Base-by-base conservation (phyloP, 805 yeast species). In the Candida andamanensis region DNA sequence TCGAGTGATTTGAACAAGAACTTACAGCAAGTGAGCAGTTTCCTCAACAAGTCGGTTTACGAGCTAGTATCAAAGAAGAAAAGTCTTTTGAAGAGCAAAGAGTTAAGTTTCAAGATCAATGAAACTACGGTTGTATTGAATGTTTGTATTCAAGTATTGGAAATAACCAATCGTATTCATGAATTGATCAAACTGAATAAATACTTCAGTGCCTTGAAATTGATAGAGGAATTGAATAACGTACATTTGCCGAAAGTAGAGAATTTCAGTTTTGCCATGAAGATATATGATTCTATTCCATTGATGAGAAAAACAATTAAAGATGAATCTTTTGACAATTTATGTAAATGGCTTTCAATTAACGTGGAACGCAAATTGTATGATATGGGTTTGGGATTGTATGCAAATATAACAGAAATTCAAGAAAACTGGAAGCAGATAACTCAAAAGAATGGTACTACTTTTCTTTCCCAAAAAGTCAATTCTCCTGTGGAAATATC, bases 401-500 rank as follows among this genome's bases (percentile, higher is more conserved):
- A 67, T 45, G 72, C 70, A 2, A 69, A 76, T 33, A 70, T 81
- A 30, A 69, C 63, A 6, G 52, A 57, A 1, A 72, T 87, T 49
- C 74, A 81, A 30, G 63, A 68, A 11, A 63, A 67, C 24, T 85
- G 94, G 90, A 65, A 68, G 21, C 40, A 52, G 2, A 60, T 62
- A 41, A 76, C 72, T 37, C 47, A 59, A 5, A 49, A 59, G 6
- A 69, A 71, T 36, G 40, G 49, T 3, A n/a, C 35, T 2, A 30
- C 37, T 9, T 65, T 79, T 30, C 54, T 64, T 4, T 59, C 71
- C 6, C 85, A 75, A 52, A 78, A 82, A 46, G 72, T 90, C 42
- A 89, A 89, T 52, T 84, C 96, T 0, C 84, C 95, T 0, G 84
- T 89, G 4, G 97, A 90, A 54, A 56, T 74, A 6, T 76, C 95